Evolutionary conservation across 73 alveolate genomes (phyloP).

Genomic region (Paraurostyla sp.): DNA sequence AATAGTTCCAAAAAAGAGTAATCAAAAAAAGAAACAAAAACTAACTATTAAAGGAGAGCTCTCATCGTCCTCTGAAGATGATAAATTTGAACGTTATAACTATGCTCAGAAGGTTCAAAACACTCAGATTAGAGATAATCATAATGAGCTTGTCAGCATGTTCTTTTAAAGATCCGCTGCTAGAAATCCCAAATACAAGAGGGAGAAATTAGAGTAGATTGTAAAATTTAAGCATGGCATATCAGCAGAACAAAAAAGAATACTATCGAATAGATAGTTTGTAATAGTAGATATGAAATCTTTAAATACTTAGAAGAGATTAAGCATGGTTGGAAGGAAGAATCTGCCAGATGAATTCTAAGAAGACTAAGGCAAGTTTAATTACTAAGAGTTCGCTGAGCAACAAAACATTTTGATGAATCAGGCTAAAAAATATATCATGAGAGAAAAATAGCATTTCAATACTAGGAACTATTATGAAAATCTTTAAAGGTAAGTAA

Average conservation of each 20-base stretch:
- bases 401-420: neutral
- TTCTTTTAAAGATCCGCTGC: conserved; percentile 24
- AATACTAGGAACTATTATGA: neutral
- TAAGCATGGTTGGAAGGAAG: neutral
- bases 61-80: conserved; percentile 19
- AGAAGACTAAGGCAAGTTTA: too few relatives aligned
- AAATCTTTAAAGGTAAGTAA: neutral
- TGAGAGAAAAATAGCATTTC: neutral
- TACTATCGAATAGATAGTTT: neutral
- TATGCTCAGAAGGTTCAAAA: conserved; percentile 24
- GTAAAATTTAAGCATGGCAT: neutral
- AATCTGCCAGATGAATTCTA: neutral
- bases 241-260: neutral
- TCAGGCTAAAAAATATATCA: neutral
- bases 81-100: conserved; percentile 21
- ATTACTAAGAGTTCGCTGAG: neutral
- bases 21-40: neutral
- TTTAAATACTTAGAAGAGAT: neutral
- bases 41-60: conserved; percentile 5
- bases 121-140: conserved; percentile 35
- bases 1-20: neutral
- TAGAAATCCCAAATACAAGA: conserved; percentile 3
- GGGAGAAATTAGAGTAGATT: neutral
- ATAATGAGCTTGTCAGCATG: conserved; percentile 28
- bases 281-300: conserved; percentile 33